phyloP scores from a whole-genome alignment of 805 yeast species.

The Barnettozyma botsteinii region DNA sequence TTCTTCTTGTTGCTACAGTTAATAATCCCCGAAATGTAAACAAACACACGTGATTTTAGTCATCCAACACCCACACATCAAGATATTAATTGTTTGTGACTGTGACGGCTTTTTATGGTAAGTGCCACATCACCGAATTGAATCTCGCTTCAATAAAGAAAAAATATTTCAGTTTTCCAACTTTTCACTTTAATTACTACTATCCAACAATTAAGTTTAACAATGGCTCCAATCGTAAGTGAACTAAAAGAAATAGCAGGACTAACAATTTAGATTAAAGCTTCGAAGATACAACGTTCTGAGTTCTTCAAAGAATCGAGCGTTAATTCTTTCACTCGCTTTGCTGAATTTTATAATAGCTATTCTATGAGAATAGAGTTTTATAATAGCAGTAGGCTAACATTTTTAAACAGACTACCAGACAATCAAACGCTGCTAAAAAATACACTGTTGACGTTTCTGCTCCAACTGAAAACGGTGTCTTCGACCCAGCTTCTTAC shows the following conservation, averaged over 20 bases:
- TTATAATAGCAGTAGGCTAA: slow-evolving; percentile 67
- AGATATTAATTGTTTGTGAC: not conserved
- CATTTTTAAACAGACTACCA: slow-evolving; percentile 60
- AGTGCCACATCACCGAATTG: no score
- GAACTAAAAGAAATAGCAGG: slow-evolving; percentile 22
- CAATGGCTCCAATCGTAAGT: slow-evolving; percentile 94
- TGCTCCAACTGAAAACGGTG: slow-evolving; percentile 96
- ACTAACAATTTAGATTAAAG: slow-evolving; percentile 18
- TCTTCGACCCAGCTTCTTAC: slow-evolving; percentile 95
- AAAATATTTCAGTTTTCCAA: not conserved
- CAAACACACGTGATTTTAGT: not conserved
- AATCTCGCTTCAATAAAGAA: no score
- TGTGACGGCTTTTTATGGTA: no score
- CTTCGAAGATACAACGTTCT: slow-evolving; percentile 22
- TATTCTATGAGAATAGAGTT: slow-evolving; percentile 13
- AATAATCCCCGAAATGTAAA: no score
- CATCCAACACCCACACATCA: not conserved
- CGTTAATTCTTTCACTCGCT: slow-evolving; percentile 10
- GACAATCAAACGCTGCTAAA: slow-evolving; percentile 77
- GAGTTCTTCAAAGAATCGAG: slow-evolving; percentile 15
- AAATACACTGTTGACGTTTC: slow-evolving; percentile 94
- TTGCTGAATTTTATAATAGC: slow-evolving; percentile 33
- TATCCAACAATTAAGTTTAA: slow-evolving; percentile 17
- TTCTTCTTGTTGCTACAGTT: no score
- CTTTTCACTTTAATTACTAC: not conserved